These are phyloP conservation scores for Aspergillus fischeri DNA, from an alignment of 2,329 filamentous ascomycete species.

Conservation along the genomic window DNA sequence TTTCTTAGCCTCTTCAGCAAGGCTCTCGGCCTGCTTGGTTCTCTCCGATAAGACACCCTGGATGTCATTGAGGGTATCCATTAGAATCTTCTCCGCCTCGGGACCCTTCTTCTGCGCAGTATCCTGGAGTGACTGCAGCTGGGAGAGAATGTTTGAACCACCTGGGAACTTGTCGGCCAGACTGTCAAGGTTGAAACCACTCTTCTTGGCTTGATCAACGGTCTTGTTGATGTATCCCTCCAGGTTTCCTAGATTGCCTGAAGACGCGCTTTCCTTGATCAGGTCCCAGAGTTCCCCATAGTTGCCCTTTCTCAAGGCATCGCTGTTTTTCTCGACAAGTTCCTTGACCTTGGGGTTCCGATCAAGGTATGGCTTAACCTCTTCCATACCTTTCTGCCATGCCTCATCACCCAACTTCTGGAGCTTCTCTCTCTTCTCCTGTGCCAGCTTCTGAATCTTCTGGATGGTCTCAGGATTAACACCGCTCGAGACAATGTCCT, in stretches of 20 bases:
- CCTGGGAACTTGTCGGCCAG: conserved; percentile 64
- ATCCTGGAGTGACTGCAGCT: conserved; percentile 61
- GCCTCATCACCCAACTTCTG: conserved; percentile 66
- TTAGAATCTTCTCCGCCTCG: conserved; percentile 64
- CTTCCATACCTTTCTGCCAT: conserved; percentile 67
- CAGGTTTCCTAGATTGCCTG: conserved; percentile 56
- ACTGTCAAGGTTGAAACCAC: conserved; percentile 51
- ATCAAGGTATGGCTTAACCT: conserved; percentile 68
- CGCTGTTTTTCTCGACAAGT: conserved; percentile 66
- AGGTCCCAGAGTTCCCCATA: conserved; percentile 60
- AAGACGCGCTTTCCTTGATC: conserved; percentile 58
- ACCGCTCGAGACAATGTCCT: conserved; percentile 60
- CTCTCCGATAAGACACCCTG: conserved; percentile 18
- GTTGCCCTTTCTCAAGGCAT: conserved; percentile 64
- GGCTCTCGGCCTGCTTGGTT: conserved; percentile 17
- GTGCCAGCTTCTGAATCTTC: conserved; percentile 57
- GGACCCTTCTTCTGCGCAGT: conserved; percentile 64
- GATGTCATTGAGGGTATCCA: conserved; percentile 55
- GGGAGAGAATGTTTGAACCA: conserved; percentile 60
- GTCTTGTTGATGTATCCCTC: conserved; percentile 59
- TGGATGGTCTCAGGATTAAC: conserved; percentile 51
- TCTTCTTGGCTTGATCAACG: conserved; percentile 57
- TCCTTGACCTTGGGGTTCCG: conserved; percentile 74
- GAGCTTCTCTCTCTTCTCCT: conserved; percentile 66
- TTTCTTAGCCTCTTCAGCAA: conserved; percentile 17